Evolutionary conservation across 345 rosid genomes (phyloP).

Genomic region (Gynandropsis gynandra): DNA sequence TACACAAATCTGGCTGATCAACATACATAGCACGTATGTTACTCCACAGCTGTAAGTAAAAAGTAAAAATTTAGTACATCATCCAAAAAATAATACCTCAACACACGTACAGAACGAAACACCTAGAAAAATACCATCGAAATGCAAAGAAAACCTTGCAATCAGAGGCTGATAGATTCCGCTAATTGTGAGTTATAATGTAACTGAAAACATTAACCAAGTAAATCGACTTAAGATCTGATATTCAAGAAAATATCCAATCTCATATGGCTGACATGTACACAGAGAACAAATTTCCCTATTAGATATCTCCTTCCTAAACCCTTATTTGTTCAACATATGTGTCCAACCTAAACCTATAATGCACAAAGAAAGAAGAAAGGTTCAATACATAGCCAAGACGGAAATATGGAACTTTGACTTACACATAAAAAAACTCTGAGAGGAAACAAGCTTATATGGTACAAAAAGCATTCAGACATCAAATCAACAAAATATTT

Average conservation of each 20-base stretch:
- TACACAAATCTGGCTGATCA: conserved; percentile 67
- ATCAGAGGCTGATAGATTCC: conserved; percentile 8
- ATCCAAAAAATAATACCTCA: conserved; percentile 8
- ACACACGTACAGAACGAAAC: conserved; percentile 8
- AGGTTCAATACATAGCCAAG: background rate
- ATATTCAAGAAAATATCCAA: too few species aligned
- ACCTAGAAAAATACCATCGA: conserved; percentile 2
- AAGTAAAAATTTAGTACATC: conserved; percentile 28
- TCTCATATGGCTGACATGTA: conserved; percentile 2
- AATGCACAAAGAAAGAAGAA: conserved; percentile 8
- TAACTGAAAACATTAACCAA: conserved; percentile 11
- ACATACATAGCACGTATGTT: conserved; percentile 49
- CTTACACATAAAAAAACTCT: conserved; percentile 13
- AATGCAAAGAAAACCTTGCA: conserved; percentile 7
- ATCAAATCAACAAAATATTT: conserved; percentile 5
- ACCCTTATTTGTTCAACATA: background rate
- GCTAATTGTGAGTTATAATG: conserved; percentile 1
- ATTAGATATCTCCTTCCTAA: conserved; percentile 7
- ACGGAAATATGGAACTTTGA: background rate
- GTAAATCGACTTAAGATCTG: background rate
- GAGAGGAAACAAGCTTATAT: too few species aligned
- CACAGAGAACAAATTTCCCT: conserved; percentile 6
- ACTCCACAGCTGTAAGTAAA: conserved; percentile 70
- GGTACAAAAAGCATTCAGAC: too few species aligned
- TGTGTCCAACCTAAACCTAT: conserved; percentile 13